Percentiles rank a stretch among this genome's conserved stretches.
Conservation (phyloP, 805 yeast genomes). For the Dipodascopsis uninucleata region DNA sequence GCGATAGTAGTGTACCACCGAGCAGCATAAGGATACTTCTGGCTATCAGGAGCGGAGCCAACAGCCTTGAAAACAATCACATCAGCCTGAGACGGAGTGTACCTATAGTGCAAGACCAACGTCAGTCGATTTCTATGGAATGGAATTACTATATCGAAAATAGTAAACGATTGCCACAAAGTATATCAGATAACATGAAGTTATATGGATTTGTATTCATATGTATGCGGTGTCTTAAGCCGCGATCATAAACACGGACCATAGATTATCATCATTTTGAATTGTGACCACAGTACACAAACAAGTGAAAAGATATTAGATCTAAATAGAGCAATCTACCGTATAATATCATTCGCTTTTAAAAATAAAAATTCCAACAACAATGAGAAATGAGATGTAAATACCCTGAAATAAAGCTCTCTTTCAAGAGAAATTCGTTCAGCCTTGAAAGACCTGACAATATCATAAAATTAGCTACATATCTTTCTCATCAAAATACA, state of each 20-base stretch:
- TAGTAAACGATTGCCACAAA: constrained; percentile 11
- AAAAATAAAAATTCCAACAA: constrained; percentile 9
- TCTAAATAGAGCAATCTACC: constrained; percentile 1
- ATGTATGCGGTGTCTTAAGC: constrained; percentile 80
- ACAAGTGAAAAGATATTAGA: background rate
- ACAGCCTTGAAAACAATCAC: constrained; percentile 89
- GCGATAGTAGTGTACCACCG: constrained; percentile 99
- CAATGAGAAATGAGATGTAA: constrained; percentile 38
- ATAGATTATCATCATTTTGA: constrained; percentile 53
- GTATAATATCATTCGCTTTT: background rate
- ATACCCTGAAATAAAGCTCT: constrained; percentile 65
- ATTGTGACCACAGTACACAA: constrained; percentile 2
- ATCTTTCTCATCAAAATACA: too few species aligned
- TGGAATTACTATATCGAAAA: constrained; percentile 6
- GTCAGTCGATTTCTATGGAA: background rate
- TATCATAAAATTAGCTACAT: background rate
- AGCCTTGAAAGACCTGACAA: constrained; percentile 20
- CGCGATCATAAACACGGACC: constrained; percentile 98
- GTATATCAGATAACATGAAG: constrained; percentile 42
- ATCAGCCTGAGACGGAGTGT: constrained; percentile 92
- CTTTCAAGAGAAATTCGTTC: constrained; percentile 17
- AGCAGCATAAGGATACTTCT: constrained; percentile 85
- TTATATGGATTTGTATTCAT: constrained; percentile 69
- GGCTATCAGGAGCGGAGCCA: constrained; percentile 42
- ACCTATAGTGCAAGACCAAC: constrained; percentile 42